phyloP scores from a whole-genome alignment of 2,329 filamentous ascomycete genomes.

The Ceratocystis destructans region DNA sequence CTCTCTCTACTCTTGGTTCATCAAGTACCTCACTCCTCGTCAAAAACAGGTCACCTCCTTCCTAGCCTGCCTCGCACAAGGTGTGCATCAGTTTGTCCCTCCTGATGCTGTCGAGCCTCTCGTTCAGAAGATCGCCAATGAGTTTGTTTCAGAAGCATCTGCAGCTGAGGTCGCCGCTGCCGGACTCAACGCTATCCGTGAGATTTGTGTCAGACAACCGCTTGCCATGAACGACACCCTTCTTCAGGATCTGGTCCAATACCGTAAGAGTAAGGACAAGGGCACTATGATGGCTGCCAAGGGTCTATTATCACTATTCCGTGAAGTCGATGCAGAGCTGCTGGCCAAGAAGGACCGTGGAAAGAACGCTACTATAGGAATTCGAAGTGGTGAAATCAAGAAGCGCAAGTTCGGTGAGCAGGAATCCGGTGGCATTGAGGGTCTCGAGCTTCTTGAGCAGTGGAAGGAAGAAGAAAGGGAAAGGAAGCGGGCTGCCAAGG shows the following conservation, averaged over 20 bases:
- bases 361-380: constrained; percentile 73
- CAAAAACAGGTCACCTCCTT: constrained; percentile 89
- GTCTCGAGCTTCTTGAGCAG: constrained; percentile 75
- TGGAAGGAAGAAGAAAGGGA: constrained; percentile 86
- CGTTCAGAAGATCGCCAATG: constrained; percentile 90
- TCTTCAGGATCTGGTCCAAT: constrained; percentile 90
- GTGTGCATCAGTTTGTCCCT: constrained; percentile 79
- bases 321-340: constrained; percentile 81
- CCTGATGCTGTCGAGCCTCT: constrained; percentile 85
- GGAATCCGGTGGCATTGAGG: constrained; percentile 69
- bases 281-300: constrained; percentile 98
- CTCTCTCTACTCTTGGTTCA: constrained; percentile 88
- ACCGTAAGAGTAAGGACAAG: constrained; percentile 95
- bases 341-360: constrained; percentile 81
- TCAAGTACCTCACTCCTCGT: constrained; percentile 76
- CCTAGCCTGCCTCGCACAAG: constrained; percentile 81
- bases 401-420: constrained; percentile 75
- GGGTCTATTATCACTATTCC: constrained; percentile 76
- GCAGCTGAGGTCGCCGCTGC: constrained; percentile 83
- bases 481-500: constrained; percentile 56
- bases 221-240: constrained; percentile 93
- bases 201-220: constrained; percentile 84
- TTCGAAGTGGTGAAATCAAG: constrained; percentile 61
- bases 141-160: constrained; percentile 91
- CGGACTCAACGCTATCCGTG: constrained; percentile 85